Conservation (phyloP, 495 filamentous ascomycete species). For the Chaetomium fimeti region DNA sequence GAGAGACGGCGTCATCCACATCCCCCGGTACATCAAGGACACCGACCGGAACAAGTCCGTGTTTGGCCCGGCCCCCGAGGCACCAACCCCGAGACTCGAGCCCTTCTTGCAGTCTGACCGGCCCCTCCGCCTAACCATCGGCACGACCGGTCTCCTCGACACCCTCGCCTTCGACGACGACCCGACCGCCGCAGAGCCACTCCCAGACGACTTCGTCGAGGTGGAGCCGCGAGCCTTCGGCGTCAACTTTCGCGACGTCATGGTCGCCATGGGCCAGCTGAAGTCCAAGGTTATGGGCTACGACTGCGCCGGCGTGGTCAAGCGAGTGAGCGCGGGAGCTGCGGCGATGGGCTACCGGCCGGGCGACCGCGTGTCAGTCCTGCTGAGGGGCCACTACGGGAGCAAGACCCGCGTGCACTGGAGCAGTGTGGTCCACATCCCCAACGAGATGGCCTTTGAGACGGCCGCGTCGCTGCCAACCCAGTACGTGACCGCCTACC, state of each 20-base stretch:
- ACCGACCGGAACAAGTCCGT: slow-evolving; percentile 33
- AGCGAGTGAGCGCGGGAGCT: slow-evolving; percentile 52
- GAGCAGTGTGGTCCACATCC: slow-evolving; percentile 40
- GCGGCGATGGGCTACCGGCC: slow-evolving; percentile 39
- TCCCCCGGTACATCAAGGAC: slow-evolving; percentile 39
- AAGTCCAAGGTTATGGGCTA: slow-evolving; percentile 42
- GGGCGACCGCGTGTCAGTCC: slow-evolving; percentile 50
- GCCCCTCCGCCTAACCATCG: slow-evolving; percentile 34
- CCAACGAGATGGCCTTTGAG: slow-evolving; percentile 48
- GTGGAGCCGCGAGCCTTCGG: slow-evolving; percentile 44
- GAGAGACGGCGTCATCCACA: slow-evolving; percentile 28
- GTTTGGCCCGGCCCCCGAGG: slow-evolving; percentile 11
- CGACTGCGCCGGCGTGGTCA: slow-evolving; percentile 50
- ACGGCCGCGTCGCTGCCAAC: slow-evolving; percentile 53
- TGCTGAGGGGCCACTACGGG: slow-evolving; percentile 36
- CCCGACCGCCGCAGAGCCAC: slow-evolving; percentile 18
- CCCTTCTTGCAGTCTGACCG: slow-evolving; percentile 35
- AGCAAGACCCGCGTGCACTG: slow-evolving; percentile 21
- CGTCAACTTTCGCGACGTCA: slow-evolving; percentile 50
- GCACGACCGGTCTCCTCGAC: slow-evolving; percentile 36
- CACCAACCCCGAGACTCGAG: slow-evolving; percentile 19
- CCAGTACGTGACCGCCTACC: slow-evolving; percentile 54
- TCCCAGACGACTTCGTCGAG: slow-evolving; percentile 39
- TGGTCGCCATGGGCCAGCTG: slow-evolving; percentile 53
- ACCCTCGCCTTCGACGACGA: slow-evolving; percentile 38